phyloP scores from a whole-genome alignment of 305 asterid genomes.

The Solanum aculeatissimum region DNA sequence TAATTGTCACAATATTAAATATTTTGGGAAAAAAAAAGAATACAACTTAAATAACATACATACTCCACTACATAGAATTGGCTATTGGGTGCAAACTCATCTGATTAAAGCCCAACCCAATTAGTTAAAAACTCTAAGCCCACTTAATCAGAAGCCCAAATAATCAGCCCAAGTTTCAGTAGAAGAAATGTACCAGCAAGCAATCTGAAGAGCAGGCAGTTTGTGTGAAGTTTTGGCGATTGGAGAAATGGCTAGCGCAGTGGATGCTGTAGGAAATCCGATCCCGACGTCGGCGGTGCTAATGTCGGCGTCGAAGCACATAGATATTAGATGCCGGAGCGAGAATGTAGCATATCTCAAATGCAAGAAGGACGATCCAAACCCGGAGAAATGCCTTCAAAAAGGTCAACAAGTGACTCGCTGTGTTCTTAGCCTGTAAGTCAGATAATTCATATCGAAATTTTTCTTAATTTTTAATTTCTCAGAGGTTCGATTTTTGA shows the following conservation, averaged over 20 bases:
- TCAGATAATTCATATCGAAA: background rate
- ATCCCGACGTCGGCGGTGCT: conserved; percentile 68
- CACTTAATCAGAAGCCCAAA: background rate
- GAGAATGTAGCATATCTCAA: conserved; percentile 56
- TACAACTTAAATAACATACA: too few relatives aligned
- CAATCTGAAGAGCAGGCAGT: background rate
- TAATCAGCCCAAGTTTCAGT: background rate
- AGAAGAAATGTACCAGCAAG: background rate
- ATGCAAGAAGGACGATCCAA: conserved; percentile 64
- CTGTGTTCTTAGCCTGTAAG: conserved; percentile 59
- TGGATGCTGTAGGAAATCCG: conserved; percentile 48
- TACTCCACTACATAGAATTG: too few relatives aligned
- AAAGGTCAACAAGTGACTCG: conserved; percentile 69
- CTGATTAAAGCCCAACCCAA: too few relatives aligned
- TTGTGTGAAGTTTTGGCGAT: background rate
- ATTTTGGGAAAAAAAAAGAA: too few relatives aligned
- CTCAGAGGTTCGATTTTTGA: background rate
- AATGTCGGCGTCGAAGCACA: conserved; percentile 66
- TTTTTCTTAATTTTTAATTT: background rate
- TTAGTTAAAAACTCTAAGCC: background rate
- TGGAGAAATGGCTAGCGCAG: conserved; percentile 28
- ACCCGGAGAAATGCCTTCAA: conserved; percentile 69
- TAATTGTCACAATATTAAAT: too few relatives aligned
- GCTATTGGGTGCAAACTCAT: too few relatives aligned
- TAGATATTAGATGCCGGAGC: conserved; percentile 40